Evolutionary conservation across 345 rosid genomes (phyloP), one percentile per base, ranked within the genome.

Genomic region (Eucalyptus polybractea): DNA sequence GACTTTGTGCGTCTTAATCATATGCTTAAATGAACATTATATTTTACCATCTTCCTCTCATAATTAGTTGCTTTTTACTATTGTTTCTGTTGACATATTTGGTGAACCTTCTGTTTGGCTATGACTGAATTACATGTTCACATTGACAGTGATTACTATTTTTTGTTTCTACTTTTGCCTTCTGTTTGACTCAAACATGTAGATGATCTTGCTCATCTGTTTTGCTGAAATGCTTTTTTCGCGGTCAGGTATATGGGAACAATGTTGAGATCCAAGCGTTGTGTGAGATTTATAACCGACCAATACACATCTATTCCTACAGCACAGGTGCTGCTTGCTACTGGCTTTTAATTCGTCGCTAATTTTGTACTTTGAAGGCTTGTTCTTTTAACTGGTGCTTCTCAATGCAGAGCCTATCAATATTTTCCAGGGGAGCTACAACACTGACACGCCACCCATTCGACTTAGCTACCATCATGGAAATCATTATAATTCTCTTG

Each of bases 231-330:
- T 72, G 83, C 27, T 37, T 13, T 10, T 72, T 88, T 83, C 37
- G 49, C 89, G 89, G 86, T 94, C 65, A 98, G 99, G 99, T 98
- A 27, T 98, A 96, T 91, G 99, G 99, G 87, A 98, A 98, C 94
- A 98, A 98, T 91, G 93, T 94, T 89, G 99, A 98, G 96, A 98
- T 98, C 87, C 99, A 98, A 93, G 99, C 97, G 50, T 87, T 98
- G 22, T 98, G 98, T 44, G 99, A 98, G 92, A 98, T 98, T 97
- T 98, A 96, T 89, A 98, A 97, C 91, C 94, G 99, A 88, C 99
- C 99, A 42, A 98, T 98, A 90, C 99, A 97, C 90, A 95, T 98
- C 29, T 98, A 97, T 91, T 96, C 99, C 89, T 96, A 98, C 89
- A 94, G 94, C 93, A 94, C 97, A 92, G 99, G 99, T 98, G 90